Base-by-base conservation (phyloP, 2,329 filamentous ascomycete genomes). In the Xylariaceae sp. region DNA sequence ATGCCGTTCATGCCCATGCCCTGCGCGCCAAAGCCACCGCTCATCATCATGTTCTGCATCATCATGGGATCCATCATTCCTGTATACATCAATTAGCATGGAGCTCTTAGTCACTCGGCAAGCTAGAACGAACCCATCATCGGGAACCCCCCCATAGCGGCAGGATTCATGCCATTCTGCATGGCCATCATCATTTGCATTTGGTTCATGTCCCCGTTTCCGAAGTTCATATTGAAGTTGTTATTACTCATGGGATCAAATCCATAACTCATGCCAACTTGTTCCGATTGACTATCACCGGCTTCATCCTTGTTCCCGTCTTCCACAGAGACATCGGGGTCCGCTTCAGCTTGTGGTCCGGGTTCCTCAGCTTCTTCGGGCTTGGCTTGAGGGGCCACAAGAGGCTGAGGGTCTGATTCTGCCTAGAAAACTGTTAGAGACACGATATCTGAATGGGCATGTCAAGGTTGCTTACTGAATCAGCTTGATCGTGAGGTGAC, bases 51-150 rank as follows among this genome's bases (percentile, higher is more conserved):
- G 69, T 79, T 83, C 66, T 86, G 81, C 79, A 85, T 85, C 67
- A 74, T 71, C 76, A 84, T 82, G 49, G 83, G 82, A 75, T 91
- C 86, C 88, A 95, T 93, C 85, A 93, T 91, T 63, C 82, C 86
- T 87, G 20, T 50, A 43, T 42, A 39, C 53, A 1, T 16, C 14
- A 39, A 50, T 69, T 58, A 74, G 65, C 49, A 34, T 33, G 32
- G 22, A 35, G 20, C 20, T 19, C 43, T 37, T 56, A 52, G 47
- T 42, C 25, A 38, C 40, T 29, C 44, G 34, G 21, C 48, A 27
- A 16, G 22, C 27, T 16, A 32, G 27, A 25, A 39, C 39, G 46
- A 80, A 96, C 91, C 87, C 87, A 96, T 95, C 82, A 92, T 89
- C 42, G 85, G 76, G 61, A 84, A 84, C 49, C 70, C 71, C 47